Conservation (phyloP, 345 rosid genomes). For the Mercurialis annua region DNA sequence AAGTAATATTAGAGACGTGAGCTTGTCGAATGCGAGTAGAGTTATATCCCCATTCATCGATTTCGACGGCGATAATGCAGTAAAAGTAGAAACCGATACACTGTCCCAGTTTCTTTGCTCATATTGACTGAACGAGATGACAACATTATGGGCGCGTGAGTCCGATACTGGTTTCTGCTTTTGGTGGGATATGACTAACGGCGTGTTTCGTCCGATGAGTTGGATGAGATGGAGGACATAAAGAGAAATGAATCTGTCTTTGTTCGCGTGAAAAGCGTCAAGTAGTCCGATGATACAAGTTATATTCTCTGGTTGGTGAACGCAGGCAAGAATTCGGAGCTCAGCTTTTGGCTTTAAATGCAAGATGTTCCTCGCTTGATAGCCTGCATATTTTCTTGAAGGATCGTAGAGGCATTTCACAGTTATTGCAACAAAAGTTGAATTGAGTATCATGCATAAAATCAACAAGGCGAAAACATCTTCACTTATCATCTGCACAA, state of each 20-base stretch:
- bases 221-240: background rate
- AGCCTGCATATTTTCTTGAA: slow-evolving; percentile 2
- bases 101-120: slow-evolving; percentile 14
- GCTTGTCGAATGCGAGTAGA: slow-evolving; percentile 46
- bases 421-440: background rate
- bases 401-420: slow-evolving; percentile 2
- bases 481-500: background rate
- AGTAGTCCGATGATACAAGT: background rate
- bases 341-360: background rate
- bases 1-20: slow-evolving; percentile 41
- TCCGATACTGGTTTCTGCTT: too few relatives aligned
- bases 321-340: background rate
- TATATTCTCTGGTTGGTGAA: background rate
- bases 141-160: too few relatives aligned
- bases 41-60: slow-evolving; percentile 59
- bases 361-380: background rate
- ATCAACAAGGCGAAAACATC: background rate
- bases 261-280: background rate
- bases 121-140: too few relatives aligned
- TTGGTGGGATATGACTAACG: too few relatives aligned
- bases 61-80: slow-evolving; percentile 37
- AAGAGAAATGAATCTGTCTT: background rate
- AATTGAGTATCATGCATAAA: background rate
- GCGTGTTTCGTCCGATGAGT: background rate
- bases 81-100: slow-evolving; percentile 27